Evolutionary conservation across 768 basidiomycete genomes (phyloP).

Genomic region (Boletus fagicola): DNA sequence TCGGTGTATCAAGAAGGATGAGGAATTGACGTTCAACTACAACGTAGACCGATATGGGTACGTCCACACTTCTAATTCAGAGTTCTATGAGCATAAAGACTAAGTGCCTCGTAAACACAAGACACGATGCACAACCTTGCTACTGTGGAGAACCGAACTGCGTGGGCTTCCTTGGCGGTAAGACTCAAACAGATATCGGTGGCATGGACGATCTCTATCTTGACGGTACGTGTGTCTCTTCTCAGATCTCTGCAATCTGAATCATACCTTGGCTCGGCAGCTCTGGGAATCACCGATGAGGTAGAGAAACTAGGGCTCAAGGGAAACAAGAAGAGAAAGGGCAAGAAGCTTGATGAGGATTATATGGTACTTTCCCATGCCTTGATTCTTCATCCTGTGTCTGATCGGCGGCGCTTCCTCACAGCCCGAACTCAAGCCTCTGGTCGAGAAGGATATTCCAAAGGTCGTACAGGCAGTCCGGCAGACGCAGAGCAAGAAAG

Average conservation of each 20-base stretch:
- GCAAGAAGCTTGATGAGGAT: conserved; percentile 93
- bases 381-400: neutral
- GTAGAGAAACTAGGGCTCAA: conserved; percentile 80
- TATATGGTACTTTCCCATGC: conserved; percentile 58
- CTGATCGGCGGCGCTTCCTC: conserved; percentile 1
- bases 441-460: conserved; percentile 77
- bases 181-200: conserved; percentile 94
- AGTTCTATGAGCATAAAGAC: neutral
- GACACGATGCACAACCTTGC: conserved; percentile 92
- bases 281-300: conserved; percentile 92
- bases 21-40: conserved; percentile 98
- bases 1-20: conserved; percentile 67
- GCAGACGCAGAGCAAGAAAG: conserved; percentile 79
- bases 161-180: conserved; percentile 94
- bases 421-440: conserved; percentile 75
- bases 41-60: conserved; percentile 99
- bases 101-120: conserved; percentile 28
- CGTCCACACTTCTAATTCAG: conserved; percentile 25
- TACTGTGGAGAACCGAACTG: conserved; percentile 96
- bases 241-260: neutral
- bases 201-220: conserved; percentile 94
- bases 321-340: conserved; percentile 84
- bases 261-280: conserved; percentile 37
- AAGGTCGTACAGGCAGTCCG: conserved; percentile 91
- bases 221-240: conserved; percentile 55